Base-by-base conservation (phyloP, 1,284 basidiomycete species). In the Tylopilus sp. region DNA sequence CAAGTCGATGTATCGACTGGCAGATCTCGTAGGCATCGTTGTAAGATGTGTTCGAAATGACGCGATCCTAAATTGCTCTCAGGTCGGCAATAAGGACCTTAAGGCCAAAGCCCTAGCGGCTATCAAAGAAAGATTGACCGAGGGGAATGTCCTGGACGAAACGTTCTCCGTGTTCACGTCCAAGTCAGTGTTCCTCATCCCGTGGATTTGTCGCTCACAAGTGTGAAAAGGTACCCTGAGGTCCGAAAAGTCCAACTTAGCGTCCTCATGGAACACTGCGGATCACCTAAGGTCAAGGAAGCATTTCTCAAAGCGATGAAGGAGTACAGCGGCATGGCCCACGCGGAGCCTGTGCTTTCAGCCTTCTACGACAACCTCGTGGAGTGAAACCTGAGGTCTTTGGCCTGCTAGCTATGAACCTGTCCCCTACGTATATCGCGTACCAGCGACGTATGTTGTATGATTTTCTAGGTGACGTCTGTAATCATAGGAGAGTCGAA, bases 1-100 rank as follows among this genome's bases (percentile, higher is more conserved):
- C 6, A 64, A 66, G 45, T 67, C 64, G 1, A 67, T 68, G 61
- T 66, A 65, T 29, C 59, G 59, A 40, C 46, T 67, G 1, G 63
- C 66, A 13, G 52, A 51, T 26, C 61, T 62, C 19, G 65, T 64
- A 28, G 46, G 52, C 5, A 25, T 46, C 19, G 4, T 18, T 29
- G 12, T 23, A 12, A 28, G n/a, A 31, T 31, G 9, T 16, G 28
- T 16, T 30, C 5, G n/a, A 30, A 33, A 34, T 42, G 29, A 31
- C 18, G 13, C 6, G 18, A 3, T 12, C 16, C 39, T 33, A 15
- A 50, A 6, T 2, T 10, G 13, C 9, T 40, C 4, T 5, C 30
- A 67, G 61, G n/a, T 63, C 5, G 60, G 45, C 10, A 29, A 63
- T n/a, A 19, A 51, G 12, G 31, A 12, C 5, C 55, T 67, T 37